Evolutionary conservation across 2,329 filamentous ascomycete species (phyloP), one percentile per base, ranked within the genome.

Genomic region (Cercospora janseana): DNA sequence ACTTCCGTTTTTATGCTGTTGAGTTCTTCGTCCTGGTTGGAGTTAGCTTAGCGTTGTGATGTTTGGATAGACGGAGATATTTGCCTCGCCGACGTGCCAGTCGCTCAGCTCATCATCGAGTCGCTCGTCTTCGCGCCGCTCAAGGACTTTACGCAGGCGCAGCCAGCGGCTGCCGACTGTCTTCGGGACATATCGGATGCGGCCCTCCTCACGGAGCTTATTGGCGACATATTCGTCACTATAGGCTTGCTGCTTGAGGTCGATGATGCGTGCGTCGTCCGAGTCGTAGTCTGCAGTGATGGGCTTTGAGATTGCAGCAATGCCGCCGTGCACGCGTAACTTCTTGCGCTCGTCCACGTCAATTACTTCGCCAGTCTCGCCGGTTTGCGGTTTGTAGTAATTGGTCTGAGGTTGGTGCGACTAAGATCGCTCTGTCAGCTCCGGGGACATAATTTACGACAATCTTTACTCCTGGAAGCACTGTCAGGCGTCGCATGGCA

Each of bases 41-140:
- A 28, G 35, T 49, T 15, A 49, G 46, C 35, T 27, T 24, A 12
- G 16, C 21, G 5, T 23, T 4, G 43, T 60, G 27, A 52, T 49
- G 40, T 8, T 18, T 12, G 13, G 13, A 15, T 15, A 7, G 24
- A 4, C 18, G 6, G 20, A 40, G 16, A 51, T 6, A 51, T 67
- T 58, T 63, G 77, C 75, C 61, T 79, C 76, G 13, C 70, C 70
- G 9, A 69, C 64, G 43, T 74, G 69, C 77, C 76, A 79, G 57
- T 75, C 74, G 42, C 68, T 74, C 52, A 74, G 62, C 29, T 75
- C 71, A 42, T 74, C 70, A 37, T 74, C 68, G 0, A 79, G 65
- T 18, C 70, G 63, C 35, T 70, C 67, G 50, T 78, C 74, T n/a
- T 73, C 66, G 16, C 67, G 66, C 28, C 69, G 63, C 26, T 70